Conservation (phyloP, 768 basidiomycete genomes). For the Hemileccinum impolitum region DNA sequence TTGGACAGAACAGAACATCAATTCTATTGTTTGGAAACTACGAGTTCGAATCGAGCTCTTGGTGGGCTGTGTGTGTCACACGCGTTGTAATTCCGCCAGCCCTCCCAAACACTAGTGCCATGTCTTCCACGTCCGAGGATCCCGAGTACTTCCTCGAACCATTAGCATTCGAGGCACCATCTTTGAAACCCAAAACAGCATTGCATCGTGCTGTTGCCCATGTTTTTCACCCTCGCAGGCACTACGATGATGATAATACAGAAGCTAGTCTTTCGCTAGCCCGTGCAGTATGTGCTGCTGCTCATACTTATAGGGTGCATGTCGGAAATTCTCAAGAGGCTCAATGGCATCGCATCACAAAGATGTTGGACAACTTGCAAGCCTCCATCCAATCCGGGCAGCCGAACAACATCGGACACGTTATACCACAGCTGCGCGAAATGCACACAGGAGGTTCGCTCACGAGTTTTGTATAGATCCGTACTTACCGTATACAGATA, state of each 20-base stretch:
- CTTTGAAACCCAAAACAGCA: too few relatives aligned
- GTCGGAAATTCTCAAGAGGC: not conserved
- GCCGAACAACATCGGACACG: not conserved
- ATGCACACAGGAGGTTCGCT: constrained; percentile 1
- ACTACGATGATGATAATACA: constrained; percentile 2
- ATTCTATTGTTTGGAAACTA: too few relatives aligned
- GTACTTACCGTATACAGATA: constrained; percentile 24
- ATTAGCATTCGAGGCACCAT: too few relatives aligned
- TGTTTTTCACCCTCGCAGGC: not conserved
- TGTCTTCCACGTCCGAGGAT: too few relatives aligned
- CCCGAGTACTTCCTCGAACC: too few relatives aligned
- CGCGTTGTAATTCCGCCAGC: too few relatives aligned
- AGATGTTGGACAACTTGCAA: constrained; percentile 5
- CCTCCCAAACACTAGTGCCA: too few relatives aligned
- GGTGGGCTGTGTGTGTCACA: too few relatives aligned
- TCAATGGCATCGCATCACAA: constrained; percentile 3
- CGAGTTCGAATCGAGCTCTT: too few relatives aligned
- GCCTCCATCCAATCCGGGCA: not conserved
- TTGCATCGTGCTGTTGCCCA: too few relatives aligned
- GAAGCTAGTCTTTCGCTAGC: not conserved
- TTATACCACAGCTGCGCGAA: not conserved
- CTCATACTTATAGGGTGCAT: not conserved
- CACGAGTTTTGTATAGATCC: not conserved
- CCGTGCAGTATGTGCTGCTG: constrained; percentile 1
- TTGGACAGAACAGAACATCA: too few relatives aligned